phyloP scores from a whole-genome alignment of 2,329 filamentous ascomycete genomes.

The Scleromitrula shiraiana region DNA sequence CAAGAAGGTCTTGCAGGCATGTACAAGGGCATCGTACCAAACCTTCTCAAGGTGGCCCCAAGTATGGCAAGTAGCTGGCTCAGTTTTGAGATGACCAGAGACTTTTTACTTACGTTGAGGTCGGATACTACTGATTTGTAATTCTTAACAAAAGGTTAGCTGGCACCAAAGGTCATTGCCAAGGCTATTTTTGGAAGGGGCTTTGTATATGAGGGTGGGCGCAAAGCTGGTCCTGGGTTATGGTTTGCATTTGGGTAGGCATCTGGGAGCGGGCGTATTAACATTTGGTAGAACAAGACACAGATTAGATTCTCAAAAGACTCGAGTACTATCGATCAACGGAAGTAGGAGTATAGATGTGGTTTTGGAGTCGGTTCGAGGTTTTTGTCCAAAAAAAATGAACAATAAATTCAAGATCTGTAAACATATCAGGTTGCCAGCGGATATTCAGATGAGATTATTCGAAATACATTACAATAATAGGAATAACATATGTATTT shows the following conservation, averaged over 20 bases:
- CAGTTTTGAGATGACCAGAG: conserved; percentile 88
- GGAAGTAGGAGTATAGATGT: conserved; percentile 17
- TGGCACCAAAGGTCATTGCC: no score
- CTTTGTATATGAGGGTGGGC: conserved; percentile 25
- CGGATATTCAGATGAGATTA: no score
- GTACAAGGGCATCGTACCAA: conserved; percentile 94
- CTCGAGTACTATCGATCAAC: conserved; percentile 8
- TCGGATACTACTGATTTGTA: conserved; percentile 28
- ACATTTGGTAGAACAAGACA: conserved; percentile 22
- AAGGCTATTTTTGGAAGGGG: conserved; percentile 10
- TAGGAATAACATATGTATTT: no score
- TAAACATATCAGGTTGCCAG: no score
- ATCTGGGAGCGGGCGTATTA: conserved; percentile 26
- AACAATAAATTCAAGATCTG: not conserved
- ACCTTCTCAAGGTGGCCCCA: conserved; percentile 91
- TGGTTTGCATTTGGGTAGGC: conserved; percentile 22
- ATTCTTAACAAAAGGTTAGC: conserved; percentile 1
- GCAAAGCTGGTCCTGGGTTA: conserved; percentile 14
- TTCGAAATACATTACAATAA: no score
- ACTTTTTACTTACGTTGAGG: conserved; percentile 65
- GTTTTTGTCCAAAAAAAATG: not conserved
- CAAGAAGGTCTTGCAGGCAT: conserved; percentile 80
- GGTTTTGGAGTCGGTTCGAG: not conserved
- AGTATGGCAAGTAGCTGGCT: conserved; percentile 99
- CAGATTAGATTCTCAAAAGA: conserved; percentile 16